Percentiles rank a stretch among this genome's conserved stretches.
These are phyloP conservation scores for Wickerhamiella parazyma DNA, from an alignment of 805 yeast genomes.

Conservation along the genomic window DNA sequence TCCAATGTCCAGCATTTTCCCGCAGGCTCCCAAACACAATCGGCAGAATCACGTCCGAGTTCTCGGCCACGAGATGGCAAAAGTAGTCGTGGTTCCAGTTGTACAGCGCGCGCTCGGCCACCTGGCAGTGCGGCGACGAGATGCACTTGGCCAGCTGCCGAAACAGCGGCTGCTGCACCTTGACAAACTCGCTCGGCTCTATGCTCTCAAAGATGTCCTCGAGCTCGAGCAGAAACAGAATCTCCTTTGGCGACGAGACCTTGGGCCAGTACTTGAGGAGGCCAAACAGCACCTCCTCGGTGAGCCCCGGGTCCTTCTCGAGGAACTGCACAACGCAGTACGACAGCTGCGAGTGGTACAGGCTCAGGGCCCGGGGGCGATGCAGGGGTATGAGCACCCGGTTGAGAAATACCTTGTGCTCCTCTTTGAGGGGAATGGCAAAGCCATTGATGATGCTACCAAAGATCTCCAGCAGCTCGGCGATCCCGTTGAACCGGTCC, in stretches of 20 bases:
- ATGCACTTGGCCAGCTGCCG: constrained; percentile 91
- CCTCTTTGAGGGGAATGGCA: constrained; percentile 93
- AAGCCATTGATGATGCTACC: constrained; percentile 97
- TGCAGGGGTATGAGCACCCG: constrained; percentile 85
- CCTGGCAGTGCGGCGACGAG: constrained; percentile 92
- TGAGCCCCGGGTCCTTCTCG: constrained; percentile 82
- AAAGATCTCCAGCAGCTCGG: constrained; percentile 83
- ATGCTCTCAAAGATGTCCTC: constrained; percentile 95
- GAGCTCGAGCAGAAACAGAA: constrained; percentile 87
- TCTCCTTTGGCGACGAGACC: constrained; percentile 85
- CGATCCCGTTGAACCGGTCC: constrained; percentile 88
- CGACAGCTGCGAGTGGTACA: constrained; percentile 93
- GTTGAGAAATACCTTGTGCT: constrained; percentile 80
- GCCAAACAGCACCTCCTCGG: constrained; percentile 95
- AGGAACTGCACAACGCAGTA: constrained; percentile 93
- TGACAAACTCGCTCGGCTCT: constrained; percentile 83
- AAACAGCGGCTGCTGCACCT: constrained; percentile 84
- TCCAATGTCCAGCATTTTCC: constrained; percentile 79
- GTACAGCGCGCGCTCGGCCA: constrained; percentile 84
- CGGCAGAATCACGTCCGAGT: constrained; percentile 80
- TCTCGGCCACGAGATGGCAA: constrained; percentile 73
- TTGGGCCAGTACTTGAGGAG: constrained; percentile 93
- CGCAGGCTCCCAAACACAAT: constrained; percentile 81
- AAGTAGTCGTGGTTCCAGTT: constrained; percentile 94
- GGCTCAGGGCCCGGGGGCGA: constrained; percentile 72